Conservation (phyloP, 2,329 filamentous ascomycete species). For the Fonsecaea pedrosoi region DNA sequence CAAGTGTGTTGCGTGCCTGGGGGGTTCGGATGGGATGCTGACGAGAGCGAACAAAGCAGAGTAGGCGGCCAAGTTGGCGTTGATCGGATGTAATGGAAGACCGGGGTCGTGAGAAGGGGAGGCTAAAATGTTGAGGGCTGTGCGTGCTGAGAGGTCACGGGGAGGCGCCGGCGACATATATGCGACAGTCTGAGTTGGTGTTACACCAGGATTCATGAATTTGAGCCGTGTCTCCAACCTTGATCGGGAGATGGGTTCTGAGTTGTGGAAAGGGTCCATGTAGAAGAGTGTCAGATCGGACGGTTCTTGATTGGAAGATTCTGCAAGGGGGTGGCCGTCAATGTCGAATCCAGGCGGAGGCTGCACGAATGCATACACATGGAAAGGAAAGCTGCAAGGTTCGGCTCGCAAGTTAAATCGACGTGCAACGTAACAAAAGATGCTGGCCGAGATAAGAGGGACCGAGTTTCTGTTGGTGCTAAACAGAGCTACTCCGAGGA, state of each 20-base stretch:
- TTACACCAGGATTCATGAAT: slow-evolving; percentile 50
- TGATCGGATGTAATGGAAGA: slow-evolving; percentile 51
- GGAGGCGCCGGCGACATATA: slow-evolving; percentile 71
- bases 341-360: slow-evolving; percentile 65
- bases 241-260: slow-evolving; percentile 68
- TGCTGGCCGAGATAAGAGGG: slow-evolving; percentile 83
- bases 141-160: slow-evolving; percentile 73
- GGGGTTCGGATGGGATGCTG: slow-evolving; percentile 57
- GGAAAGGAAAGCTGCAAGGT: slow-evolving; percentile 81
- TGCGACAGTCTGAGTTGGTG: slow-evolving; percentile 47
- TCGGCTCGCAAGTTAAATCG: slow-evolving; percentile 76
- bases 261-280: slow-evolving; percentile 78
- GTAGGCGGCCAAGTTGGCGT: slow-evolving; percentile 70
- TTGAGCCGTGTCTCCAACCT: slow-evolving; percentile 67
- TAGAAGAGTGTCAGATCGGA: slow-evolving; percentile 61
- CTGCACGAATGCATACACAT: slow-evolving; percentile 81
- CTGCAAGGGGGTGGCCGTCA: slow-evolving; percentile 54
- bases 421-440: slow-evolving; percentile 80
- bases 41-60: slow-evolving; percentile 74
- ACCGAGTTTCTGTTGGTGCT: slow-evolving; percentile 77
- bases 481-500: slow-evolving; percentile 80
- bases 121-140: slow-evolving; percentile 79
- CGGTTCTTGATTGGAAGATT: slow-evolving; percentile 36
- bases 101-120: slow-evolving; percentile 65
- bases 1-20: slow-evolving; percentile 57